Evolutionary conservation across 2,329 filamentous ascomycete genomes (phyloP), one percentile per base, ranked within the genome.

Genomic region (Huntiella savannae): DNA sequence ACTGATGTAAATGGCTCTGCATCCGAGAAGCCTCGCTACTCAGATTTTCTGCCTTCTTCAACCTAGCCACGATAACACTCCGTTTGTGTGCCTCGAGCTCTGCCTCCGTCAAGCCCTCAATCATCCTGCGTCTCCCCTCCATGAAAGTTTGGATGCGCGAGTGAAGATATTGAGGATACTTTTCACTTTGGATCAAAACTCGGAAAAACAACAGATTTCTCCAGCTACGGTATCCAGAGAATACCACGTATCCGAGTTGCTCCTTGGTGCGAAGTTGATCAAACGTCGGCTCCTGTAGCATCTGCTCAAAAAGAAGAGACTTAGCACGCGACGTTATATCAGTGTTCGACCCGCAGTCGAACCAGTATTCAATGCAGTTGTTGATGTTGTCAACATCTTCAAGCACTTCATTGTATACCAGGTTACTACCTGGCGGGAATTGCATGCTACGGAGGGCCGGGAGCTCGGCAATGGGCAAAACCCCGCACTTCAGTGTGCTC

Each of bases 251-350:
- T 10, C 91, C 91, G 5, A 98, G 78, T 62, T 98, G 88, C 60
- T 98, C 88, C 62, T 96, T 95, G 38, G 91, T 96, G 43, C 91
- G 77, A 5, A 98, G 70, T 60, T 93, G 86, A 61, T 98, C 85
- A 58, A 96, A 98, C 6, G 82, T 82, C 3, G 87, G 87, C 63
- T 98, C 91, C 48, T 93, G 82, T 0, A 85, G 78, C 64, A 98
- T 82, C 61, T 96, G 91, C 19, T 84, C 81, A 37, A 95, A 71
- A 4, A 98, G 69, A 37, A 92, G 68, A 0, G 83, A 71, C 60
- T 82, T 86, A 11, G 87, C 82, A 13, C 85, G 75, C 10, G 82
- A 61, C 4, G 62, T 58, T n/a, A 77, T 71, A 56, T 93, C 78
- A 3, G 74, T 70, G 52, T 77, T 74, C 52, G 75, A 71, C 15